Percentiles rank a stretch among this genome's conserved stretches.
Conservation (phyloP, 768 basidiomycete species). For the Tricholoma furcatifolium region DNA sequence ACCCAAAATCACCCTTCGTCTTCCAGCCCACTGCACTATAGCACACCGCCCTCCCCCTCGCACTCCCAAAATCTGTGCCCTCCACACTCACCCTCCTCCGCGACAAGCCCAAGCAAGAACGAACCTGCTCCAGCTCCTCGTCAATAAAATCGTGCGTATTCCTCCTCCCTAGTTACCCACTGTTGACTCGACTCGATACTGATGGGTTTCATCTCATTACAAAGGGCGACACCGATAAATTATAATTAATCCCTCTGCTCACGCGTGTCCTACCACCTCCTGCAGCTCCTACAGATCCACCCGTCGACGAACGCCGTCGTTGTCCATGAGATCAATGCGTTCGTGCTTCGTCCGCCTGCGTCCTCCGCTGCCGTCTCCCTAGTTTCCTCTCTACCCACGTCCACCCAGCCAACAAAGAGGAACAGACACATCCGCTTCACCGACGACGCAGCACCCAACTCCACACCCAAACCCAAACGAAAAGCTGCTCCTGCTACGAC, state of each 20-base stretch:
- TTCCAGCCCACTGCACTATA: constrained; percentile 48
- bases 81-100: constrained; percentile 65
- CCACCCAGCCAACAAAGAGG: constrained; percentile 31
- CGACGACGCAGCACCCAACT: constrained; percentile 33
- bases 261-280: constrained; percentile 84
- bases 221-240: constrained; percentile 90
- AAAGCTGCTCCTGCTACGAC: constrained; percentile 26
- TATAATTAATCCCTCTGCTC: constrained; percentile 84
- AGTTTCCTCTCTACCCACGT: too few relatives aligned
- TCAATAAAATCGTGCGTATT: constrained; percentile 85
- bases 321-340: constrained; percentile 79
- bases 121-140: constrained; percentile 87
- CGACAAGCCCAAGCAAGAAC: constrained; percentile 95
- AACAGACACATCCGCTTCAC: constrained; percentile 55
- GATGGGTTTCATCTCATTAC: background rate
- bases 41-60: constrained; percentile 47
- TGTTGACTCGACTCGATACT: too few relatives aligned
- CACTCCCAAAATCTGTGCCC: constrained; percentile 30
- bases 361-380: constrained; percentile 32
- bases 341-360: constrained; percentile 68
- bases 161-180: too few relatives aligned
- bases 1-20: constrained; percentile 38
- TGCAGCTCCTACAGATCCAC: constrained; percentile 87
- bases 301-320: constrained; percentile 91
- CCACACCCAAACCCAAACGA: constrained; percentile 30